phyloP scores from a whole-genome alignment of 306 rosid genomes.

The Abrus precatorius region DNA sequence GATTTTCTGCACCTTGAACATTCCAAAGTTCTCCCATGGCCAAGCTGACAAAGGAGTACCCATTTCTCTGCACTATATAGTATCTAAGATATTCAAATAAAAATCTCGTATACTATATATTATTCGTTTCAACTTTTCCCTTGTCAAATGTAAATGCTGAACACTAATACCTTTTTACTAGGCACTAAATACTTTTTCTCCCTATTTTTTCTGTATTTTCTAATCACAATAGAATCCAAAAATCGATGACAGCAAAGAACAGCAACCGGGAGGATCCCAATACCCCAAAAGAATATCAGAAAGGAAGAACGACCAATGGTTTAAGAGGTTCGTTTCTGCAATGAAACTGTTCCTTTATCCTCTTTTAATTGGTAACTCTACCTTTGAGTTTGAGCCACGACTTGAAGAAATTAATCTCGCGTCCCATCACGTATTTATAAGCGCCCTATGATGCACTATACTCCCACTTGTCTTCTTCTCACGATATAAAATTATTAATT shows the following conservation, averaged over 20 bases:
- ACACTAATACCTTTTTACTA: background rate
- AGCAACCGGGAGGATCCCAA: background rate
- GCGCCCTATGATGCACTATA: background rate
- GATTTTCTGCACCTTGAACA: conserved; percentile 65
- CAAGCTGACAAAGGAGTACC: conserved; percentile 76
- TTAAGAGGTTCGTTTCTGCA: background rate
- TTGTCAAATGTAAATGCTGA: background rate
- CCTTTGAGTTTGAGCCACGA: background rate
- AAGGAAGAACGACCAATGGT: conserved; percentile 18
- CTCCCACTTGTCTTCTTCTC: conserved; percentile 30
- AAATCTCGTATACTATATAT: background rate
- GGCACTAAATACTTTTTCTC: background rate
- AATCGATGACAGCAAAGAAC: background rate
- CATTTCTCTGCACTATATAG: conserved; percentile 51
- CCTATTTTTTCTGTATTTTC: background rate
- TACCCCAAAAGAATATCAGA: conserved; percentile 20
- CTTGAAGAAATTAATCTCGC: background rate
- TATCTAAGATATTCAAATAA: background rate
- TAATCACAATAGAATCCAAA: background rate
- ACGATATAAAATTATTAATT: background rate
- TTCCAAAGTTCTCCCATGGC: conserved; percentile 91
- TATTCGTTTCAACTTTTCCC: background rate
- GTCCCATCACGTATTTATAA: conserved; percentile 37
- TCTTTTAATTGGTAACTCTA: conserved; percentile 2
- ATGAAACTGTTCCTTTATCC: conserved; percentile 12